Percentiles rank a stretch among this genome's conserved stretches.
Conservation (phyloP, 208 protist species). For the Entamoeba invadens region DNA sequence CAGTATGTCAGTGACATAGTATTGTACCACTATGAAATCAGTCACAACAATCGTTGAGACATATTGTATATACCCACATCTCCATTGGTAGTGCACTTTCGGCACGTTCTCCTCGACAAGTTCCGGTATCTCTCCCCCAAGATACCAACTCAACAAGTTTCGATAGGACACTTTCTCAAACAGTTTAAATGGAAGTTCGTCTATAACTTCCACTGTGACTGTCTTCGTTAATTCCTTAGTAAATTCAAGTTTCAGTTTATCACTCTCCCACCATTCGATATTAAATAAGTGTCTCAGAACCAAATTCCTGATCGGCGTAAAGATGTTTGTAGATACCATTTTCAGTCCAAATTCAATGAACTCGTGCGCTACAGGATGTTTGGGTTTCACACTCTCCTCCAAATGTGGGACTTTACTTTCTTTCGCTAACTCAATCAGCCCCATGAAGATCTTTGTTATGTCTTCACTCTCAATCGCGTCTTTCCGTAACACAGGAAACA, state of each 20-base stretch:
- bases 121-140: not conserved
- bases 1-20: not conserved
- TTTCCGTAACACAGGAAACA: not conserved
- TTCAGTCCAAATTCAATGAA: not conserved
- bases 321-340: not conserved
- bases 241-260: not conserved
- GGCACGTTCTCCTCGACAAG: not conserved
- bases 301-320: not conserved
- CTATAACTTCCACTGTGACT: not conserved
- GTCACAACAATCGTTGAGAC: not conserved
- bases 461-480: not conserved
- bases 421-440: not conserved
- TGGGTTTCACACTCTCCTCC: not conserved
- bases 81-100: not conserved
- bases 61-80: not conserved
- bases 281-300: not conserved
- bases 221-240: not conserved
- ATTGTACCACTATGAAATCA: not conserved
- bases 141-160: not conserved
- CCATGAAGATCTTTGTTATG: not conserved
- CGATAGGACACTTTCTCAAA: not conserved
- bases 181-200: not conserved
- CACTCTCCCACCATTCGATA: not conserved
- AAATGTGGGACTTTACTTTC: not conserved
- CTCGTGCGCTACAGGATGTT: not conserved